Conservation (phyloP, 345 rosid species). For the Streptanthus diversifolius region DNA sequence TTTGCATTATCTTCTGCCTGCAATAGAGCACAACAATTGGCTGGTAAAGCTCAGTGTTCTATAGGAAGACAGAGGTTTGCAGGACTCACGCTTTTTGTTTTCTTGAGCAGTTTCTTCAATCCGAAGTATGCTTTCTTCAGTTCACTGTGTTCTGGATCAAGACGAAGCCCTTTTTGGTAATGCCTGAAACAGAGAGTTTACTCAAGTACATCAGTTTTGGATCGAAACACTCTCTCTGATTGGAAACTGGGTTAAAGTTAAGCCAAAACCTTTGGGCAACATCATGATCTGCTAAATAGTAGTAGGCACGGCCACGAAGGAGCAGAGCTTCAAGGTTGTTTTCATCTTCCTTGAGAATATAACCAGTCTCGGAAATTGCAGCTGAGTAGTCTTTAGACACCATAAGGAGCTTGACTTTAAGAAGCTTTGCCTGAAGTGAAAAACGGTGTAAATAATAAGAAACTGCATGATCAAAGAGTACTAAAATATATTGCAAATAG, state of each 20-base stretch:
- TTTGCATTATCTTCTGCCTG: slow-evolving; percentile 93
- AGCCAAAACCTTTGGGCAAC: slow-evolving; percentile 76
- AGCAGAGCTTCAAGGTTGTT: slow-evolving; percentile 79
- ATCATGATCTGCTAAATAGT: slow-evolving; percentile 97
- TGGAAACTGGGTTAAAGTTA: not conserved
- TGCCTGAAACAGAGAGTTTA: slow-evolving; percentile 57
- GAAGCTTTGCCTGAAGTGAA: slow-evolving; percentile 68
- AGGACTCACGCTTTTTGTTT: slow-evolving; percentile 79
- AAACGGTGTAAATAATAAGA: not conserved
- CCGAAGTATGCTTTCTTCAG: slow-evolving; percentile 97
- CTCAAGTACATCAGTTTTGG: not conserved
- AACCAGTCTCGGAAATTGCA: slow-evolving; percentile 80
- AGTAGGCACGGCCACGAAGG: slow-evolving; percentile 96
- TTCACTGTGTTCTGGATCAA: slow-evolving; percentile 93
- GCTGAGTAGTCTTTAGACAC: slow-evolving; percentile 74
- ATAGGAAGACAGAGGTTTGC: not conserved
- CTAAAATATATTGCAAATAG: not conserved
- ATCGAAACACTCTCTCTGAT: not conserved
- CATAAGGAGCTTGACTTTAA: slow-evolving; percentile 67
- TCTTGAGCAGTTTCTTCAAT: slow-evolving; percentile 86
- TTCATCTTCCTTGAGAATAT: slow-evolving; percentile 85
- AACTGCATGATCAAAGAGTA: not conserved
- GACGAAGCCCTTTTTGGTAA: slow-evolving; percentile 93
- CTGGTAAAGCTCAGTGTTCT: slow-evolving; percentile 8
- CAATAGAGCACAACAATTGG: not conserved